Evolutionary conservation across 1,284 basidiomycete genomes (phyloP), one percentile per base, ranked within the genome.

Genomic region (Apiotrichum gracile): DNA sequence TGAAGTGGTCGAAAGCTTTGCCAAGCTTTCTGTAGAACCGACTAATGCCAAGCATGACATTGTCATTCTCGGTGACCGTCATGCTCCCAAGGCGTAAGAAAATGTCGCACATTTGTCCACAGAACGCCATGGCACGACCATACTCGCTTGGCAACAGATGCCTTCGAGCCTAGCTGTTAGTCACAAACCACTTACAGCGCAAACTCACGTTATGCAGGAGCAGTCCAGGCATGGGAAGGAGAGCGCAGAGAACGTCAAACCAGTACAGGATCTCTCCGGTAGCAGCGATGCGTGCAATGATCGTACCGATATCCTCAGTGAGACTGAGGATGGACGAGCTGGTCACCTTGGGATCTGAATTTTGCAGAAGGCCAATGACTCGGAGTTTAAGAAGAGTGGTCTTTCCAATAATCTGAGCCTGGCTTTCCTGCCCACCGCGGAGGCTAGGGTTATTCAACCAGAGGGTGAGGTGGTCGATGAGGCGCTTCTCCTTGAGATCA

Each of bases 301-400:
- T 25, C 4, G n/a, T 43, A 5, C 48, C 34, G 10, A 59, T 41
- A 5, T 59, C 57, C 16, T 59, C 57, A 6, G 44, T 31, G 7
- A 42, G 14, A 4, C 25, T 35, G 10, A 59, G 21, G 21, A 57
- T 14, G 5, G 47, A 47, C 16, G 38, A 34, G n/a, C 38, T 35
- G 12, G 33, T 45, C 19, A 49, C 41, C 2, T 35, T 39, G 5
- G 37, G 10, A 12, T 46, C 27, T 12, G 52, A 25, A 2, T 43
- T 22, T 26, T 49, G 47, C 17, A 52, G 29, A 26, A 54, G 34
- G 1, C 43, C 47, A 14, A 50, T 22, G 5, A 49, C 40, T 6
- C 45, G 47, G 10, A 59, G 29, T 12, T 55, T 59, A 17, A 59
- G 40, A 7, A 50, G 24, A 0, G 41, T 33, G 3, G 37, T 27